phyloP scores from a whole-genome alignment of 2,329 filamentous ascomycete genomes.

The Verticillium alfalfae region DNA sequence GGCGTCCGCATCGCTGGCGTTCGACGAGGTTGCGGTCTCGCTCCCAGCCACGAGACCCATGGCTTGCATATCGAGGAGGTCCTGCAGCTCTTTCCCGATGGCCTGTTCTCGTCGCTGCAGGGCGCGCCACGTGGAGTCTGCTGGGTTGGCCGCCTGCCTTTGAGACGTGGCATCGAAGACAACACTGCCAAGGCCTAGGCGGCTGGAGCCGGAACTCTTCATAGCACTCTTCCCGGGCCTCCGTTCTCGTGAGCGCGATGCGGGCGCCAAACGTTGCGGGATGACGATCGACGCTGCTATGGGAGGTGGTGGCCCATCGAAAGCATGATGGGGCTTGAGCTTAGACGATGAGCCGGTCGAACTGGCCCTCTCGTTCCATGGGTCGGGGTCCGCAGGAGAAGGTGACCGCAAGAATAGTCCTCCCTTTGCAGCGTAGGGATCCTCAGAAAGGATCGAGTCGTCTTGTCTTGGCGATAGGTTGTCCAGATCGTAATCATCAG shows the following conservation, averaged over 20 bases:
- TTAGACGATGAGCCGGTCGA: slow-evolving; percentile 24
- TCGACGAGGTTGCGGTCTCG: slow-evolving; percentile 13
- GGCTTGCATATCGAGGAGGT: slow-evolving; percentile 43
- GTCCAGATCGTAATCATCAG: slow-evolving; percentile 30
- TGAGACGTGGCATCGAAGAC: slow-evolving; percentile 29
- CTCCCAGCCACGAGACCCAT: slow-evolving; percentile 34
- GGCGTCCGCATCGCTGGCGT: slow-evolving; percentile 17
- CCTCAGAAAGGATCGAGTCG: slow-evolving; percentile 16
- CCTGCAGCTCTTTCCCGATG: slow-evolving; percentile 41
- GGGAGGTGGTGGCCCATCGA: slow-evolving; percentile 44
- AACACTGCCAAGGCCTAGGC: slow-evolving; percentile 23
- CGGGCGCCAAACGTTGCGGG: slow-evolving; percentile 8
- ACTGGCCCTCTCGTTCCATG: slow-evolving; percentile 12
- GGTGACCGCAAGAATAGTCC: slow-evolving; percentile 5
- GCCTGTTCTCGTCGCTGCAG: slow-evolving; percentile 39
- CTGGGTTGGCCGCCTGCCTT: slow-evolving; percentile 19
- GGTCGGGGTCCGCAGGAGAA: slow-evolving; percentile 3
- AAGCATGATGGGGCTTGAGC: slow-evolving; percentile 28
- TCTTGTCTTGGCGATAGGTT: slow-evolving; percentile 30
- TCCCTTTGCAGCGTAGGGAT: slow-evolving; percentile 11
- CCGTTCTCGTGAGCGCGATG: not conserved
- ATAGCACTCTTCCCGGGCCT: not conserved
- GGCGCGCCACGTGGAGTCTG: slow-evolving; percentile 41
- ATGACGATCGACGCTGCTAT: slow-evolving; percentile 38
- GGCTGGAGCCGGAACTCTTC: slow-evolving; percentile 1